Percentiles rank a stretch among this genome's conserved stretches.
These are phyloP conservation scores for Pythium biforme DNA, from an alignment of 352 stramenopile genomes.

Conservation along the genomic window DNA sequence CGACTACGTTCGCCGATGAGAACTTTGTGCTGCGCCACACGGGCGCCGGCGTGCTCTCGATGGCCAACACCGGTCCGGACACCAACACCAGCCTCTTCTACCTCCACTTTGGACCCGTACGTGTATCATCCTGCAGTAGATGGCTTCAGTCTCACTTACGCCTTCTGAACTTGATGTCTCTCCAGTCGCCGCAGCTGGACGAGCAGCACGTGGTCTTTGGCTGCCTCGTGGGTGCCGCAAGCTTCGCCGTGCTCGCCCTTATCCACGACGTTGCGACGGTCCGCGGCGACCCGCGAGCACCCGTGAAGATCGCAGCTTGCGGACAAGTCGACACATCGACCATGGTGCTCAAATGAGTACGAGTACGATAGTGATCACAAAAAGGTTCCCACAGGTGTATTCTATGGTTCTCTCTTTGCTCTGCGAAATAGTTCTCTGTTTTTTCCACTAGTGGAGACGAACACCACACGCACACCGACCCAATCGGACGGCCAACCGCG, in stretches of 20 bases:
- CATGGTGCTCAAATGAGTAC: constrained; percentile 5
- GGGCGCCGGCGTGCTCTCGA: constrained; percentile 87
- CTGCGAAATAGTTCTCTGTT: background rate
- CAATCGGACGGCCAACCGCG: too few species aligned
- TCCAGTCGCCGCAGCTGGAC: constrained; percentile 67
- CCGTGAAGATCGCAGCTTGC: constrained; percentile 41
- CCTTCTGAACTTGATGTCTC: background rate
- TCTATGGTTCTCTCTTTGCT: background rate
- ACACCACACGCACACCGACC: background rate
- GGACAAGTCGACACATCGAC: constrained; percentile 44
- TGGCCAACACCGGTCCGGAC: constrained; percentile 94
- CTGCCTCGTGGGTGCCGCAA: constrained; percentile 44
- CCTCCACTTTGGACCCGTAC: constrained; percentile 68
- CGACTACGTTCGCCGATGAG: constrained; percentile 88
- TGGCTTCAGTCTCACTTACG: background rate
- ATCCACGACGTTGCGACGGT: constrained; percentile 52
- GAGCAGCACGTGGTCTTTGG: constrained; percentile 83
- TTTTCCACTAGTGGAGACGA: background rate
- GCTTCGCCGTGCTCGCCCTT: constrained; percentile 43
- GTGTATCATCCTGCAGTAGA: too few species aligned
- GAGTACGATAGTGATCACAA: constrained; percentile 9
- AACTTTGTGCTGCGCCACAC: constrained; percentile 93
- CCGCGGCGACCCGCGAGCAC: constrained; percentile 44
- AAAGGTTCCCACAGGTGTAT: constrained; percentile 1
- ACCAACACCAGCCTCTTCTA: constrained; percentile 97